Conservation (phyloP, 2,329 filamentous ascomycete species). For the Didymella glomerata region DNA sequence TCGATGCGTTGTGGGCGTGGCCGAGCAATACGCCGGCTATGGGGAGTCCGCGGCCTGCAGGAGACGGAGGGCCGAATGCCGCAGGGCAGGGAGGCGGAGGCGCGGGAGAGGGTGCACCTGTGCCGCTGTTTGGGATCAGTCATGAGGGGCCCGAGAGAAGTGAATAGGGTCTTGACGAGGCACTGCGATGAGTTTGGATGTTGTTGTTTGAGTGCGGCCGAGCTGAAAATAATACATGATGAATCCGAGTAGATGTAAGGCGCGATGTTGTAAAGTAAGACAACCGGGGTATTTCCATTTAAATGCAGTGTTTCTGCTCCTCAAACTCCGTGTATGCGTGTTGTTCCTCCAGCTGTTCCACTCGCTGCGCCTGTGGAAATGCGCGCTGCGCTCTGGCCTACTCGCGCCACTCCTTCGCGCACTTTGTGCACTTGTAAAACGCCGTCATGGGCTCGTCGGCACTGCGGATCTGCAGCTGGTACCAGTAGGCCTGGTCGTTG, state of each 20-base stretch:
- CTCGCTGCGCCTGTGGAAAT: too few relatives aligned
- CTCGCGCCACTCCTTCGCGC: constrained; percentile 26
- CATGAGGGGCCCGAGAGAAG: constrained; percentile 17
- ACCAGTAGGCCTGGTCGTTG: constrained; percentile 87
- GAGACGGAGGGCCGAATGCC: constrained; percentile 20
- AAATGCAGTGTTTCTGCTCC: constrained; percentile 5
- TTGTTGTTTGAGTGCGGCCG: not conserved
- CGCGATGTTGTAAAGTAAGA: constrained; percentile 11
- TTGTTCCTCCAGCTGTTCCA: not conserved
- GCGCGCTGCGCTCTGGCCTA: not conserved
- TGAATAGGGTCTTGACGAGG: not conserved
- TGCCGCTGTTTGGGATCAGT: constrained; percentile 49
- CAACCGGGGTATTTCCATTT: constrained; percentile 23
- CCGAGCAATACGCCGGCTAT: constrained; percentile 47
- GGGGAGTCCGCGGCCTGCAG: constrained; percentile 37
- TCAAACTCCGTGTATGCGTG: constrained; percentile 18
- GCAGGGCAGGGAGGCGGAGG: constrained; percentile 37
- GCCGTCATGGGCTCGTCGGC: constrained; percentile 99
- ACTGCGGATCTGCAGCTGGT: constrained; percentile 96
- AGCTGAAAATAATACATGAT: not conserved
- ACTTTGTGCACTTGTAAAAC: constrained; percentile 72
- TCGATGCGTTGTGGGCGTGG: constrained; percentile 54
- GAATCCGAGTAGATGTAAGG: not conserved
- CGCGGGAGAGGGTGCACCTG: constrained; percentile 24
- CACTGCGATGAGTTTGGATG: not conserved